A percentile compares a stretch with the other conserved stretches of the same genome.
Conservation (phyloP, 345 rosid genomes). For the Citrus glauca region DNA sequence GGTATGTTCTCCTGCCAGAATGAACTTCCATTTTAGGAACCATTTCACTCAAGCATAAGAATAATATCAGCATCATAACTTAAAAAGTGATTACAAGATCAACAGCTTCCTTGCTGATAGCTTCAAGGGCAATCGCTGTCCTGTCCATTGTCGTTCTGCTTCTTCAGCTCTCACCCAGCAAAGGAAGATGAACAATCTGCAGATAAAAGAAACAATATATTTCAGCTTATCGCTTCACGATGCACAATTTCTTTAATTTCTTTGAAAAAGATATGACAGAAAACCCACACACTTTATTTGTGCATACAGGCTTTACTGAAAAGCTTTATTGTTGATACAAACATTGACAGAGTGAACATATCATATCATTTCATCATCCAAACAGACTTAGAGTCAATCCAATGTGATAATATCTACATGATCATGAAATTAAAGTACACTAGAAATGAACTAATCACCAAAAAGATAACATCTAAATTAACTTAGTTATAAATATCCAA, state of each 20-base stretch:
- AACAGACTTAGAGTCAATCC: not conserved
- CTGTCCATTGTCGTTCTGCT: conserved; percentile 38
- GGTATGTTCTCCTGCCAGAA: conserved; percentile 49
- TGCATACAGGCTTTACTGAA: not conserved
- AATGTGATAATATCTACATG: not conserved
- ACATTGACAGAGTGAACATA: not conserved
- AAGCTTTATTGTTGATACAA: not conserved
- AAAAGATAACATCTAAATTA: not conserved
- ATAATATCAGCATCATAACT: not conserved
- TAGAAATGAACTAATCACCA: not conserved
- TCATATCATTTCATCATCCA: not conserved
- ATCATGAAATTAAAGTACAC: not conserved
- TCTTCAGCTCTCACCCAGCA: conserved; percentile 19
- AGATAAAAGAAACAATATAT: not conserved
- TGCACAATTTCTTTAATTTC: not conserved
- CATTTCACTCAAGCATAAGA: not conserved
- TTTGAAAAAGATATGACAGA: not conserved
- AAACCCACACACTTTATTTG: not conserved
- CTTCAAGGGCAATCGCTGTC: conserved; percentile 52
- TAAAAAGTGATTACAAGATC: conserved; percentile 45
- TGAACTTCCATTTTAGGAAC: not conserved
- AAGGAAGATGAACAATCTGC: conserved; percentile 13
- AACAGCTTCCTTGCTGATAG: conserved; percentile 69
- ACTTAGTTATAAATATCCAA: no score
- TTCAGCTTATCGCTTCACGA: not conserved